phyloP scores from a whole-genome alignment of 2,329 filamentous ascomycete genomes.

The Aspergillus sp. region DNA sequence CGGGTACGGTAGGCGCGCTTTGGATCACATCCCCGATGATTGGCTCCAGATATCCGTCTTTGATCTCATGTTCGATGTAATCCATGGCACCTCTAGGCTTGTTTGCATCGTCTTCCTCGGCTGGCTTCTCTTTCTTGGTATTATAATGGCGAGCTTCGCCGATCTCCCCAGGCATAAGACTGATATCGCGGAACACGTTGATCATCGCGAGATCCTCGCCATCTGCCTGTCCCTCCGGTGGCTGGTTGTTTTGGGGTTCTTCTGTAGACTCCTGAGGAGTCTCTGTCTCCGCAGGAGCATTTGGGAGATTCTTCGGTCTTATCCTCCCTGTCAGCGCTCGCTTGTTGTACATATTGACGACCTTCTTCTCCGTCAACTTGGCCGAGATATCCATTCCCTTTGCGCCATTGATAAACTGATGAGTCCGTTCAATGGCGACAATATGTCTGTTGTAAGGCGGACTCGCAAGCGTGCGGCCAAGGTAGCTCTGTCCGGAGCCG shows the following conservation, averaged over 20 bases:
- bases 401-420: constrained; percentile 82
- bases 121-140: constrained; percentile 4
- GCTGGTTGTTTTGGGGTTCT: background rate
- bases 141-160: constrained; percentile 12
- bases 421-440: constrained; percentile 83
- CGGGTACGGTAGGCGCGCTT: constrained; percentile 7
- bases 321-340: background rate
- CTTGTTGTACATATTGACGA: constrained; percentile 67
- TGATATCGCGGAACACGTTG: constrained; percentile 34
- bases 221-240: constrained; percentile 2
- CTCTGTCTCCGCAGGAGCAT: constrained; percentile 1
- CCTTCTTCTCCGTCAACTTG: constrained; percentile 69
- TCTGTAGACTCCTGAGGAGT: background rate
- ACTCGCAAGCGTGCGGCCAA: constrained; percentile 81
- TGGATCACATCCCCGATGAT: constrained; percentile 36
- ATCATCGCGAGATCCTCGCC: constrained; percentile 27
- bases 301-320: background rate
- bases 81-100: constrained; percentile 34
- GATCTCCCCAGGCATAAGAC: constrained; percentile 29
- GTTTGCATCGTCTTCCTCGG: constrained; percentile 11
- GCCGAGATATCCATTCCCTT: constrained; percentile 81
- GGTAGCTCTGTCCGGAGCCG: constrained; percentile 93
- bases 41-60: constrained; percentile 42
- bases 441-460: constrained; percentile 82
- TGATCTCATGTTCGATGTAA: constrained; percentile 45